phyloP scores from a whole-genome alignment of 2,329 filamentous ascomycete genomes.

The Penicillium digitatum region DNA sequence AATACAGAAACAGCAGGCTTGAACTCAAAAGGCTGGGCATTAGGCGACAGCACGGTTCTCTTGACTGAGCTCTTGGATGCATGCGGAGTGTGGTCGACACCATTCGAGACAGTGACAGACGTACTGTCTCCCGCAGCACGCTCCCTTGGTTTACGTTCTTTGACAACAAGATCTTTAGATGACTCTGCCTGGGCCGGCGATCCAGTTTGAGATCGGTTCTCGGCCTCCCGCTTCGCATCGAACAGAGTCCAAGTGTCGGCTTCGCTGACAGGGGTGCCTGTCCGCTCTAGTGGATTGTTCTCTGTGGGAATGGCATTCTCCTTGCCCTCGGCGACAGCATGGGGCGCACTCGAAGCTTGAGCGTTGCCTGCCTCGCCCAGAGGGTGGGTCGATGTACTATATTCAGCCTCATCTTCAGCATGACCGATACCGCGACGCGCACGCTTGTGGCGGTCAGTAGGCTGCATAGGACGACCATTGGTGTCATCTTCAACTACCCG shows the following conservation, averaged over 20 bases:
- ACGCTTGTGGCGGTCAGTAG: slow-evolving; percentile 71
- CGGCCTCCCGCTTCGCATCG: slow-evolving; percentile 52
- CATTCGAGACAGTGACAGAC: slow-evolving; percentile 3
- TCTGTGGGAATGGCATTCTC: slow-evolving; percentile 41
- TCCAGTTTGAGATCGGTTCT: slow-evolving; percentile 51
- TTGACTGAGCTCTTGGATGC: slow-evolving; percentile 26
- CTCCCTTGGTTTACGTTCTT: slow-evolving; percentile 15
- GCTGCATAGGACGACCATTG: slow-evolving; percentile 56
- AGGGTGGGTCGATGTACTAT: slow-evolving; percentile 54
- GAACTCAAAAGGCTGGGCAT: slow-evolving; percentile 65
- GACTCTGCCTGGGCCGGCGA: slow-evolving; percentile 37
- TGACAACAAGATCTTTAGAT: slow-evolving; percentile 7
- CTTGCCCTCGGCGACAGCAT: slow-evolving; percentile 35
- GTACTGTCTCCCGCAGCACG: slow-evolving; percentile 1
- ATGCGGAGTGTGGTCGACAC: slow-evolving; percentile 16
- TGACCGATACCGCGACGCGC: slow-evolving; percentile 62
- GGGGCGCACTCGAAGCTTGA: slow-evolving; percentile 23
- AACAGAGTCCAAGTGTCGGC: slow-evolving; percentile 56
- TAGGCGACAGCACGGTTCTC: slow-evolving; percentile 63
- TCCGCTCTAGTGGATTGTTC: slow-evolving; percentile 26
- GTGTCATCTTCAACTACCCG: slow-evolving; percentile 50
- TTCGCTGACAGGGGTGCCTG: slow-evolving; percentile 34
- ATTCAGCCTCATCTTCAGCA: slow-evolving; percentile 69
- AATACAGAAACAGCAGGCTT: slow-evolving; percentile 34
- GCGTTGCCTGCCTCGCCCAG: slow-evolving; percentile 33